Evolutionary conservation across 176 grass and related monocot genomes (phyloP), one percentile per base, ranked within the genome.

Genomic region (Coix lacrymajobi): DNA sequence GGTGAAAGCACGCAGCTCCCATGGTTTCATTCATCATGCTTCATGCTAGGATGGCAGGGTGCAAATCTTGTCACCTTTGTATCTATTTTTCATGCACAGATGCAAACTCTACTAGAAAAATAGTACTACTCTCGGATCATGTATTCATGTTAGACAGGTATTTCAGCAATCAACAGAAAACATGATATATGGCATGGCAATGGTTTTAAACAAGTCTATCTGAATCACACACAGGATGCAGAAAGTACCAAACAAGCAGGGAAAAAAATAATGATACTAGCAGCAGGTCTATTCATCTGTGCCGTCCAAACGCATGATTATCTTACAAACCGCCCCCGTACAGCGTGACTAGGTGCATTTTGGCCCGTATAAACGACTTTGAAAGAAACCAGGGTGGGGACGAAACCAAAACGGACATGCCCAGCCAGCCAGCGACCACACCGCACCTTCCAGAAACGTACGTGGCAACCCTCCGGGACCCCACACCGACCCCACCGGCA

Each of bases 361-460:
- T 4, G 0, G 22, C 25, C 9, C 2, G 13, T 83, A 13, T 25
- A 58, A 84, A 40, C 25, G 67, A 73, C 58, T n/a, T 46, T 31
- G 25, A 25, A 43, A 8, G 7, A 36, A 15, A 24, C 2, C n/a
- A n/a, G 38, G 65, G 16, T 13, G 19, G 48, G 13, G 64, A 71
- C 54, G 58, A 54, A 31, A 51, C 30, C 34, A 41, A 80, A 56
- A 32, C 44, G 69, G 77, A 39, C 77, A 34, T 54, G 67, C 31
- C 60, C 60, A 62, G 31, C 54, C 37, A 38, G 37, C 62, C 7
- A 41, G 66, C 76, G 25, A 56, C 11, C 77, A 7, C 31, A 8
- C 70, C 48, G 70, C 77, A 81, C 62, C 82, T 82, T 89, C 83
- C 65, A 86, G 88, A 89, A 73, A 65, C 66, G 78, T 85, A 89